Percentiles rank a stretch among this genome's conserved stretches.
Conservation (phyloP, 257 asterid genomes). For the Cynanchum wilfordii region DNA sequence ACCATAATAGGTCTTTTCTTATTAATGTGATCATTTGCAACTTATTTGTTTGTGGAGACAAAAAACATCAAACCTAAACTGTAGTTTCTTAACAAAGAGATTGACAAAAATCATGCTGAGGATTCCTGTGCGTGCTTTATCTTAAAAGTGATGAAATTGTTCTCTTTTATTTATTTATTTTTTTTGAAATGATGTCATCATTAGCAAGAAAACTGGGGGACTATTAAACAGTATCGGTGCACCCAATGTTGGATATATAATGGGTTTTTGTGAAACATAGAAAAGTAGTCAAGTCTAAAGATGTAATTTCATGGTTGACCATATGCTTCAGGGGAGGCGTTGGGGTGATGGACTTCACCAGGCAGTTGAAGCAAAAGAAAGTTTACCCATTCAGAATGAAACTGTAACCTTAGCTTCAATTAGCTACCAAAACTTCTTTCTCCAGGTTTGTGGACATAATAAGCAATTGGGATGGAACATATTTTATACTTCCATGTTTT, state of each 20-base stretch:
- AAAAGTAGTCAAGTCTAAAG: not conserved
- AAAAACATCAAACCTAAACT: not conserved
- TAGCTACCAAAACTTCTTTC: constrained; percentile 98
- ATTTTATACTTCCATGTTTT: constrained; percentile 11
- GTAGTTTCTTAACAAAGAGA: not conserved
- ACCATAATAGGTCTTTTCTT: not conserved
- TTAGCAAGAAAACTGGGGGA: not conserved
- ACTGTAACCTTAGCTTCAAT: constrained; percentile 95
- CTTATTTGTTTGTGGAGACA: not conserved
- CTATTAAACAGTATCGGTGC: not conserved
- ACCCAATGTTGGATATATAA: not conserved
- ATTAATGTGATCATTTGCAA: not conserved
- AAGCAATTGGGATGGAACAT: constrained; percentile 9
- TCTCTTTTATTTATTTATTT: not conserved
- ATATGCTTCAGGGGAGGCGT: constrained; percentile 71
- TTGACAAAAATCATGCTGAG: not conserved
- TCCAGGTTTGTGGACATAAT: constrained; percentile 62
- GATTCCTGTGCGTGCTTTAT: constrained; percentile 1
- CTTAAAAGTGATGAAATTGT: not conserved
- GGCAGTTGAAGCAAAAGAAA: constrained; percentile 99
- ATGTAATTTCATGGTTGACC: constrained; percentile 8
- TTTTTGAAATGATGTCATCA: not conserved
- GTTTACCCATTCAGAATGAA: constrained; percentile 92
- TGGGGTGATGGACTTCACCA: constrained; percentile 99
- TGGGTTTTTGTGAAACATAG: not conserved